phyloP scores from a whole-genome alignment of 768 basidiomycete species.

The Hygrocybe punicea region DNA sequence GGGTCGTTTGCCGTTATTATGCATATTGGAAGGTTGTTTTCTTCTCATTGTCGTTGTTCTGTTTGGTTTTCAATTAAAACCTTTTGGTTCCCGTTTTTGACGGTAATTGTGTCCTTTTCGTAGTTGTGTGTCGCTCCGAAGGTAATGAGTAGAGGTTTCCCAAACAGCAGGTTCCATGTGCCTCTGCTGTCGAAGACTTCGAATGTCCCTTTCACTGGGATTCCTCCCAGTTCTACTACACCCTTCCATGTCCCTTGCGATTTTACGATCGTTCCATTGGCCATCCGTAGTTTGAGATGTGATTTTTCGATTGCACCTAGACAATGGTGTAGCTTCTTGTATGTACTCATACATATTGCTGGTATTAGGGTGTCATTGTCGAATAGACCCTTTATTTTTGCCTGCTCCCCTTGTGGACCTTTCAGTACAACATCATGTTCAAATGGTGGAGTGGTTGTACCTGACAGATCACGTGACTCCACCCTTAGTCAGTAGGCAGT shows the following conservation, averaged over 20 bases:
- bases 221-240: no score
- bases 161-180: no score
- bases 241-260: no score
- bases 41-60: constrained; percentile 16
- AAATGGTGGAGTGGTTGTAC: not conserved
- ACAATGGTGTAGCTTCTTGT: constrained; percentile 6
- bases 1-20: constrained; percentile 30
- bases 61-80: constrained; percentile 20
- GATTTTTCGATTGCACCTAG: constrained; percentile 16
- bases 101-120: not conserved
- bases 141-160: no score
- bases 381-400: constrained; percentile 10
- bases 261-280: constrained; percentile 20
- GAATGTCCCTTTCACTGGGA: no score
- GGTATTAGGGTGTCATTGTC: constrained; percentile 24
- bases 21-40: constrained; percentile 1
- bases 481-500: no score
- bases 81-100: constrained; percentile 18
- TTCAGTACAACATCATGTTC: not conserved
- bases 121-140: no score
- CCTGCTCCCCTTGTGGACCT: not conserved
- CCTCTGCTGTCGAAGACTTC: no score
- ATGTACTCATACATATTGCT: constrained; percentile 16
- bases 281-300: constrained; percentile 26
- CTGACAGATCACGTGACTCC: no score